Base-by-base conservation (phyloP, 345 rosid genomes). In the Lenwebbia sp. region DNA sequence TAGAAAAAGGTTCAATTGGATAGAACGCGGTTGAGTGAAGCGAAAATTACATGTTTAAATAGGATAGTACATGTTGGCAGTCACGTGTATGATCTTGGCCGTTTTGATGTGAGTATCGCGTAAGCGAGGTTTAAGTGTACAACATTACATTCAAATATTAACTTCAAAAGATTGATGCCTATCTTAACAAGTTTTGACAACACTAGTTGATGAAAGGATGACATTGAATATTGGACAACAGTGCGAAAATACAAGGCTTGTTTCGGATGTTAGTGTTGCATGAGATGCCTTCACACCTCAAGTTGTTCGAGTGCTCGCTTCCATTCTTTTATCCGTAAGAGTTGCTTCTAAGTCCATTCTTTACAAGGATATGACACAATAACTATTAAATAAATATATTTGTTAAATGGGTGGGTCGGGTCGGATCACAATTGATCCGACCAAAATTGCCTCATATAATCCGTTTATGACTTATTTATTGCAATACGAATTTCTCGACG, bases 171-270 rank as follows among this genome's bases (percentile, higher is more conserved):
- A 28, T 60, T 9, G 7, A 13, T 60, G 21, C 74, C 2, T 60
- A 33, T 60, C 25, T 2, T 0, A 3, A n/a, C 0, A 4, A 28
- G 15, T 1, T 28, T 60, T 0, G 3, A 60, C 7, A 0, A 0
- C 14, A 37, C 10, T 28, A 60, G 30, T 14, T 28, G 74, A 60
- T 28, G 21, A 28, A 60, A 28, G 1, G 10, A 60, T 28, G 0
- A 14, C 7, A 28, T 6, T 60, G 33, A 60, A 60, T 60, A 51
- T 60, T 60, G 2, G 28, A 60, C 37, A 13, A 28, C 0, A 28
- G 14, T 60, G n/a, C 19, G 0, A 58, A 58, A 13, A 5, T 5
- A 13, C 6, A n/a, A 60, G 70, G 70, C 0, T 60, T 13, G 70
- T n/a, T 58, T 13, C 0, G 9, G 19, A 1, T 26, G 17, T n/a